Percentiles rank a stretch among this genome's conserved stretches.
These are phyloP conservation scores for Saitozyma sp. DNA, from an alignment of 768 basidiomycete genomes.

Conservation along the genomic window DNA sequence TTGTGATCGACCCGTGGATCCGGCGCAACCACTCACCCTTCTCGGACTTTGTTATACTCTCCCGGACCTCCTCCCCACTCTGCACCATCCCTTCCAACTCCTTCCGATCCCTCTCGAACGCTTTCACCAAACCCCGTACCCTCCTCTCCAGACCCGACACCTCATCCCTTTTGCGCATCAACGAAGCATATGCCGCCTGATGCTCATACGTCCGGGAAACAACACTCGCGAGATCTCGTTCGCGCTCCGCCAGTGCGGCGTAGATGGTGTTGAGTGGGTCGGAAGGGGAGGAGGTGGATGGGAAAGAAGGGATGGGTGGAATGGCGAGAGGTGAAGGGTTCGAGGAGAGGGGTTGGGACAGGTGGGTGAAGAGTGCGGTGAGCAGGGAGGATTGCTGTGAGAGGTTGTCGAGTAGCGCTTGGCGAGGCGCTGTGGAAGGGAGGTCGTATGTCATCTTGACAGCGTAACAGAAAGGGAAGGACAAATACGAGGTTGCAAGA, in stretches of 20 bases:
- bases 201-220: slow-evolving; percentile 25
- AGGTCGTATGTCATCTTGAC: no score
- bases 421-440: slow-evolving; percentile 11
- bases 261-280: slow-evolving; percentile 17
- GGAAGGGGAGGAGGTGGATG: slow-evolving; percentile 4
- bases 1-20: no score
- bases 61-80: slow-evolving; percentile 11
- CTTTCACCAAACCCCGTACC: slow-evolving; percentile 21
- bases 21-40: slow-evolving; percentile 20
- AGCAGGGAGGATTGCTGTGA: slow-evolving; percentile 31
- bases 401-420: slow-evolving; percentile 31
- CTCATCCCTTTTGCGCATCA: slow-evolving; percentile 20
- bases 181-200: slow-evolving; percentile 23
- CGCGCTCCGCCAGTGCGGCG: slow-evolving; percentile 14
- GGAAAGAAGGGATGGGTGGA: background rate
- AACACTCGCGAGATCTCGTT: slow-evolving; percentile 23
- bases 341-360: slow-evolving; percentile 6
- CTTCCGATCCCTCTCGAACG: slow-evolving; percentile 21
- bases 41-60: slow-evolving; percentile 22
- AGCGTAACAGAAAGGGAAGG: no score
- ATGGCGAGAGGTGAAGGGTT: background rate
- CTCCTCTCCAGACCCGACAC: slow-evolving; percentile 26
- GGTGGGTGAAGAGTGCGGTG: slow-evolving; percentile 31
- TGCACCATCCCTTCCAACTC: slow-evolving; percentile 37
- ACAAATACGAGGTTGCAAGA: no score